Conservation (phyloP, 1,284 basidiomycete genomes). For the Ustilago shanxiensis region DNA sequence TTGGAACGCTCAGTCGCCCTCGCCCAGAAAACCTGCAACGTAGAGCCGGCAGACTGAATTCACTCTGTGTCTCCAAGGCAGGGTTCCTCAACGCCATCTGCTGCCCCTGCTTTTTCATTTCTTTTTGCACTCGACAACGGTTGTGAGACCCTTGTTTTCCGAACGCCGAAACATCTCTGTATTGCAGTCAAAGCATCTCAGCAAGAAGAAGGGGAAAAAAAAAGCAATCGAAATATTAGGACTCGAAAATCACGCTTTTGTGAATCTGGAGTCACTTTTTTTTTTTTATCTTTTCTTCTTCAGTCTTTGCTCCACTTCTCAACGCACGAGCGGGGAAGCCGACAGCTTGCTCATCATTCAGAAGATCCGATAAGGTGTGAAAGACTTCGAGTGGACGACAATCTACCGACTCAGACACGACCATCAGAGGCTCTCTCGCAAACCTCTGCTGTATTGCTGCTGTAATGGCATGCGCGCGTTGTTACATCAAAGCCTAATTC, state of each 20-base stretch:
- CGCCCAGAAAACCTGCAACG: neutral
- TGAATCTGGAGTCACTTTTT: slow-evolving; percentile 5
- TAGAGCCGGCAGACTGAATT: neutral
- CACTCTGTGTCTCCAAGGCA: neutral
- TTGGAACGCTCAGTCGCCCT: no score
- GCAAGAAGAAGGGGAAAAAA: slow-evolving; percentile 2
- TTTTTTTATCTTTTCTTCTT: neutral
- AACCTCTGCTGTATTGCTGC: slow-evolving; percentile 9
- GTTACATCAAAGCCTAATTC: neutral
- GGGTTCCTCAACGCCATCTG: slow-evolving; percentile 6
- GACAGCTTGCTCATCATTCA: neutral
- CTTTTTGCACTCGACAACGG: no score
- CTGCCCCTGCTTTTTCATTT: slow-evolving; percentile 2
- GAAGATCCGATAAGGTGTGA: slow-evolving; percentile 4
- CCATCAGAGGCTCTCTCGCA: no score
- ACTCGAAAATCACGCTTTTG: neutral
- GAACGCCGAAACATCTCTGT: slow-evolving; percentile 9
- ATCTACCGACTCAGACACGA: no score
- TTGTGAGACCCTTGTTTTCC: slow-evolving; percentile 23
- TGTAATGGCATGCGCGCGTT: slow-evolving; percentile 30
- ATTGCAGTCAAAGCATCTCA: neutral
- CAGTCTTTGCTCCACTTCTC: neutral
- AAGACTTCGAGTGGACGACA: no score
- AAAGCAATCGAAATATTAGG: neutral
- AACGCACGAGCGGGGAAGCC: neutral